Base-by-base conservation (phyloP, 106 monocot genomes). In the Dactylorhiza incarnata region DNA sequence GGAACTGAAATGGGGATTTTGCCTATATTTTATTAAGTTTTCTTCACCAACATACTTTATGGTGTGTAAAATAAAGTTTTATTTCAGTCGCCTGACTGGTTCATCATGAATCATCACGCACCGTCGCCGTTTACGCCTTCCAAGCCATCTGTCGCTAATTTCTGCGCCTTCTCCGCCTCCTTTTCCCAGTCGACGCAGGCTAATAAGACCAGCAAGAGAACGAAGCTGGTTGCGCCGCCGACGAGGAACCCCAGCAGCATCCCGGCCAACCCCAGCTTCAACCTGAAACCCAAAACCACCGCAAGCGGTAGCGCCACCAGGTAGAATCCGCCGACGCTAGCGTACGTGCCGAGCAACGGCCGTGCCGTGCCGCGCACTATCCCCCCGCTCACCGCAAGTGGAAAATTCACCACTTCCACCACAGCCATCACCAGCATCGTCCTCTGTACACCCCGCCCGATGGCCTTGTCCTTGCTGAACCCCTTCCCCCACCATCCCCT, bases 321-420 rank as follows among this genome's bases (percentile, higher is more conserved):
- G 77, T 92, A 92, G 68, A 87, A 92, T 56, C 92, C 92, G 7
- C 82, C 89, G 3, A 80, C 45, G 67, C 83, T 89, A 0, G 91
- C 88, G 45, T 72, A 89, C 85, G 84, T 85, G n/a, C 86, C 87
- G 37, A 89, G 61, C 89, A 81, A 82, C 16, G 92, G 92, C 75
- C 81, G 78, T 0, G 79, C 84, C 23, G 87, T 92, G 48, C 83
- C 89, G 16, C 92, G 71, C 11, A 78, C 81, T 6, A 92, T 80
- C 70, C 92, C 92, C 1, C 89, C 92, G 22, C 83, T 82, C 17
- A 87, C 87, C 1, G 49, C 69, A 29, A 89, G 24, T 3, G 92
- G 92, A 49, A 89, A 89, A 58, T 87, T 92, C 73, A 89, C 86
- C 67, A 85, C 75, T 77, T 92, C 89, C 15, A 87, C 76, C 49